Evolutionary conservation across 805 yeast genomes (phyloP), one percentile per base, ranked within the genome.

Genomic region (Peterozyma toletana): DNA sequence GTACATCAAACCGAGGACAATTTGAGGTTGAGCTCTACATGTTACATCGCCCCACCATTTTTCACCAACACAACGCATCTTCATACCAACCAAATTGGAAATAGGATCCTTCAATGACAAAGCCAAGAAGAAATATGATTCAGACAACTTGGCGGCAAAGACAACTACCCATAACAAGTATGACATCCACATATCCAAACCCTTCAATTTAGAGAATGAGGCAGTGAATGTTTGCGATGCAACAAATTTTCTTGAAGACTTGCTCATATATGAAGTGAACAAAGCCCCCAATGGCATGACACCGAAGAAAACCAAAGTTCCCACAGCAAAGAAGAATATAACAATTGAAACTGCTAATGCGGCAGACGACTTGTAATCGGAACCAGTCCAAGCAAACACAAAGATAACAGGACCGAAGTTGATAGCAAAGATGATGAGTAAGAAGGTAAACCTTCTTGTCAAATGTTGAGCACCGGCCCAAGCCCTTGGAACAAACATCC

Each of bases 381-480:
- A 62, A 47, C 86, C 85, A 49, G 88, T 85, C 68, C 84, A 86
- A 52, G 83, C 83, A 64, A 88, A 87, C 35, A 90, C 82, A 59
- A 86, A 93, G 44, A 87, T 79, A 30, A 87, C 79, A 34, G 98
- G 96, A 53, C 83, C 95, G 59, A 91, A 71, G 66, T 91, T 93
- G 50, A 82, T 56, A 43, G 70, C 72, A 45, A 89, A 71, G 53
- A 89, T 77, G 42, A 77, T 52, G 43, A 83, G 53, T 62, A 91
- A 66, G 61, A 90, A 84, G 72, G 82, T 60, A 56, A 93, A 73
- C 63, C 99, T 83, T 68, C 96, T 87, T 34, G 88, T 70, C 60
- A 93, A 77, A 64, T 86, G 96, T 70, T 91, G 98, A 64, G 98
- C 97, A 67, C 99, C 99, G 33, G 98, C 95, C 98, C 98, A 93